Evolutionary conservation across 2,329 filamentous ascomycete genomes (phyloP), one percentile per base, ranked within the genome.

Genomic region (Alternaria burnsii): DNA sequence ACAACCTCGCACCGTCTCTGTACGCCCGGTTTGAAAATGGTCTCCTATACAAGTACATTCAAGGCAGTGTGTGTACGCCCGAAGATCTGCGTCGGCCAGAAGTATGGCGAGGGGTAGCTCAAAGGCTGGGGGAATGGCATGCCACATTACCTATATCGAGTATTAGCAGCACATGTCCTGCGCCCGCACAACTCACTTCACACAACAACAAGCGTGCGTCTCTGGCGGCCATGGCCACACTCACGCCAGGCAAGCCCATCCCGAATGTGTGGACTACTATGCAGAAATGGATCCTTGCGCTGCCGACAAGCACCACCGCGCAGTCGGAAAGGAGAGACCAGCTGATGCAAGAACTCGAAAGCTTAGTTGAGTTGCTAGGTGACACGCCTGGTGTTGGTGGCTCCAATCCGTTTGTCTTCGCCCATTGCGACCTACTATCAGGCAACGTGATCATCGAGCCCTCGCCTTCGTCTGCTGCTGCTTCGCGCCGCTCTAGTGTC

Each of bases 11-110:
- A 20, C 95, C 95, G 38, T 85, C 91, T 62, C 85, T 99, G 53
- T 86, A 98, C 60, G 95, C 94, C 55, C 91, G 94, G 68, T 99
- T 99, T 84, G 86, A 93, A 72, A 99, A 99, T 77, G 95, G 95
- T 69, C 92, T 99, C 82, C 86, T 99, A 74, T 99, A 99, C 83
- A 89, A 91, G 70, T 99, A 91, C 81, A 91, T 98, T 68, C 87
- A 88, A 63, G 95, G 95, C 53, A 87, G 86, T 65, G 91, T 92
- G 55, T 94, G 93, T 71, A 87, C 89, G 53, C 91, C 94, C 47
- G 86, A 89, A 70, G 94, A 98, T 77, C 83, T 99, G 65, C 87
- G 91, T 58, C 86, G 87, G 66, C 88, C 91, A 44, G 83, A 87
- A 30, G 87, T 97, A 74, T 95, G 93, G 84, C 87, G 87, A 43